Percentiles rank a stretch among this genome's conserved stretches.
These are phyloP conservation scores for Ogataea siamensis DNA, from an alignment of 805 yeast species.

Conservation along the genomic window DNA sequence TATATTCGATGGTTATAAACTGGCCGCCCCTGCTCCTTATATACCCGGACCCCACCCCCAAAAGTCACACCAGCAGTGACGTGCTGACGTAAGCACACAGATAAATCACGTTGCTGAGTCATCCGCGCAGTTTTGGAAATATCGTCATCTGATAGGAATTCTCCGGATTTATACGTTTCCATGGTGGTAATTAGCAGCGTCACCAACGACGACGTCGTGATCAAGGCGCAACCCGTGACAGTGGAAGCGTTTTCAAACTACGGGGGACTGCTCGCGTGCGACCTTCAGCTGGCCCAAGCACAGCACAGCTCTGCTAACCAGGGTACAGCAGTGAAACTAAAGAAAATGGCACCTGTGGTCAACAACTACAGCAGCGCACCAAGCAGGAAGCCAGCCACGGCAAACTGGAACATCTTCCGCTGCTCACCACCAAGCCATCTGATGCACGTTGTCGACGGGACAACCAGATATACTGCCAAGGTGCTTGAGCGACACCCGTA, in stretches of 20 bases:
- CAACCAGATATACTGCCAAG: constrained; percentile 45
- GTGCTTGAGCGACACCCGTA: constrained; percentile 90
- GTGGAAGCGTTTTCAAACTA: constrained; percentile 63
- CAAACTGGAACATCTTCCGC: constrained; percentile 82
- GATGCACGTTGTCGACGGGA: constrained; percentile 28
- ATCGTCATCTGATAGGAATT: not conserved
- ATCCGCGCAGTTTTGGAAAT: not conserved
- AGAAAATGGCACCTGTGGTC: constrained; percentile 65
- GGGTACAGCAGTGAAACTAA: constrained; percentile 86
- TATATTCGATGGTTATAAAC: not conserved
- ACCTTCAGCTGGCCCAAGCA: constrained; percentile 58
- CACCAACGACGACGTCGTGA: constrained; percentile 20
- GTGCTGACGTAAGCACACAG: constrained; percentile 1
- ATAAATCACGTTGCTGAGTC: not conserved
- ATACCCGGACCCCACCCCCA: constrained; percentile 6
- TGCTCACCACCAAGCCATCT: constrained; percentile 75
- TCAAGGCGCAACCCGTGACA: constrained; percentile 58
- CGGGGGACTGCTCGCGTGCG: constrained; percentile 73
- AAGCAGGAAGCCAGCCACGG: constrained; percentile 46
- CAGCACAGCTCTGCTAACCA: constrained; percentile 67
- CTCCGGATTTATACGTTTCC: constrained; percentile 1
- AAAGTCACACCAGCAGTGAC: constrained; percentile 2
- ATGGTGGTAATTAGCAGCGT: constrained; percentile 45
- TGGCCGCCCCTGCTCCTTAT: not conserved
- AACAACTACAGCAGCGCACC: constrained; percentile 50